Evolutionary conservation across 257 asterid species (phyloP), one percentile per base, ranked within the genome.

Genomic region (Capsicum pubescens): DNA sequence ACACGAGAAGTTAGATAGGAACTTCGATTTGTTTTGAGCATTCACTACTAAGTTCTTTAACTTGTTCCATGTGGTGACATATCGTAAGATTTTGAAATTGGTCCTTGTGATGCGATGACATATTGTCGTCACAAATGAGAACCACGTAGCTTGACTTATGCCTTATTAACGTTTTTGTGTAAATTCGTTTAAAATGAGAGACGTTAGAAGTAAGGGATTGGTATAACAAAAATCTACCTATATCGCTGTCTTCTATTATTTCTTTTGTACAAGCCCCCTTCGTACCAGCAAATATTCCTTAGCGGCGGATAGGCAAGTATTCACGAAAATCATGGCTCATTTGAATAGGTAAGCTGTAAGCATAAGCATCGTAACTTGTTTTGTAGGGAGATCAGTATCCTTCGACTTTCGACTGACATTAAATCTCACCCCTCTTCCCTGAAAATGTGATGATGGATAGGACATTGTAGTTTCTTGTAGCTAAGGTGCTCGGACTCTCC

Each of bases 61-160:
- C 48, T 76, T 76, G 19, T 76, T 13, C 52, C 26, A 3, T 52
- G 8, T 8, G 32, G 57, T 46, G 48, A n/a, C 50, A 15, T 52
- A 14, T 26, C 8, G 26, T 54, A 26, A 26, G 21, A 54, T 21
- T 76, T 15, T 12, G 15, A 76, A 50, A 52, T 13, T 76, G 63
- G 52, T 76, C 46, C 48, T 13, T 7, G 13, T 44, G 0, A 48
- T 50, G 60, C 19, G 7, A 21, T 76, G 63, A 61, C 61, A 19
- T 72, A 8, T 52, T 52, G 10, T 76, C 63, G 21, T 76, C 81
- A 21, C 81, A 52, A 54, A 76, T 52, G 48, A 52, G 48, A 52
- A 52, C 81, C 81, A 26, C 5, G 8, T 52, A 52, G 81, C 80
- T 48, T 21, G 42, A 46, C 56, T 72, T 15, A 0, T 52, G 81